A percentile compares a stretch with the other conserved stretches of the same genome.
phyloP scores from a whole-genome alignment of 2,329 filamentous ascomycete genomes.

The Decorospora gaudefroyi region DNA sequence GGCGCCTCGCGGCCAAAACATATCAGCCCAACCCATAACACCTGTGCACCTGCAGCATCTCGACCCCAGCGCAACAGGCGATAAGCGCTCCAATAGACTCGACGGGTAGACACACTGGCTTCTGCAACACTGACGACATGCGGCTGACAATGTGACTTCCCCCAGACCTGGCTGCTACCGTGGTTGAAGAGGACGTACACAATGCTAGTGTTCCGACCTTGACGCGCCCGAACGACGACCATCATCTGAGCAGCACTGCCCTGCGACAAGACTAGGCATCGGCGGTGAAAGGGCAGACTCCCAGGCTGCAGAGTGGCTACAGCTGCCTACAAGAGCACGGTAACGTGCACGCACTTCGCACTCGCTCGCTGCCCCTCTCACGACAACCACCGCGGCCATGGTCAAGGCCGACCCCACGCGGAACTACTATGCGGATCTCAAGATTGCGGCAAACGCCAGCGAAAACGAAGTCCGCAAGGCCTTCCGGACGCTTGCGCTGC shows the following conservation, averaged over 20 bases:
- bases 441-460: constrained; percentile 69
- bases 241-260: constrained; percentile 46
- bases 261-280: constrained; percentile 29
- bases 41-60: constrained; percentile 22
- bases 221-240: constrained; percentile 34
- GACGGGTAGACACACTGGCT: constrained; percentile 12
- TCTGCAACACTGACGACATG: constrained; percentile 28
- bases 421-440: constrained; percentile 86
- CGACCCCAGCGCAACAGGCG: constrained; percentile 24
- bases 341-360: not conserved
- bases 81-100: constrained; percentile 22
- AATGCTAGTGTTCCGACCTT: constrained; percentile 35
- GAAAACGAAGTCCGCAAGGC: constrained; percentile 81
- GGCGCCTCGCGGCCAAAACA: constrained; percentile 25
- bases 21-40: constrained; percentile 25
- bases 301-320: constrained; percentile 10
- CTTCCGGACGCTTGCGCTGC: constrained; percentile 81
- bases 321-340: constrained; percentile 25
- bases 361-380: constrained; percentile 1
- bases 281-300: constrained; percentile 21
- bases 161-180: constrained; percentile 14
- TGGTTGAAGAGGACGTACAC: constrained; percentile 15
- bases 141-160: constrained; percentile 24
- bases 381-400: constrained; percentile 53
- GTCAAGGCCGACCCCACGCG: constrained; percentile 68